Evolutionary conservation across 2,329 filamentous ascomycete genomes (phyloP).

Genomic region (Cladosporium austrohemisphaericum): DNA sequence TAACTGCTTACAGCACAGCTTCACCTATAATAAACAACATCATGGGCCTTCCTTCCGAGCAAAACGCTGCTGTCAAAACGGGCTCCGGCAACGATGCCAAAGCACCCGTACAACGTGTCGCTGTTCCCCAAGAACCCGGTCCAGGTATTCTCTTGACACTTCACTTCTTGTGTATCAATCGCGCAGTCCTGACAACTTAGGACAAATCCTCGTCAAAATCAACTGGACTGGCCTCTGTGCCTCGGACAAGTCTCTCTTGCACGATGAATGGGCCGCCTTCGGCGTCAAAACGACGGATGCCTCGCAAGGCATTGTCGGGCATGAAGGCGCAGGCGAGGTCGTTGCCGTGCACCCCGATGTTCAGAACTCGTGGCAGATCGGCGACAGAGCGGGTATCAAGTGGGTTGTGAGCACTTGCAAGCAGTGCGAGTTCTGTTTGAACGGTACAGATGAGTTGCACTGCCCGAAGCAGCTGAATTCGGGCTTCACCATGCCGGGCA

Average conservation of each 20-base stretch:
- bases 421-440: slow-evolving; percentile 32
- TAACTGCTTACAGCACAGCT: too few relatives aligned
- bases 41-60: slow-evolving; percentile 33
- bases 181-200: slow-evolving; percentile 1
- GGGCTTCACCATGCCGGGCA: slow-evolving; percentile 38
- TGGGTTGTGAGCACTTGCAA: slow-evolving; percentile 29
- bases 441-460: slow-evolving; percentile 36
- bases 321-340: slow-evolving; percentile 31
- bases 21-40: not conserved
- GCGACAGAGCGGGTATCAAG: slow-evolving; percentile 34
- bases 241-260: slow-evolving; percentile 35
- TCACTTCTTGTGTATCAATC: not conserved
- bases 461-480: slow-evolving; percentile 36
- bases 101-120: slow-evolving; percentile 31
- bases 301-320: slow-evolving; percentile 29
- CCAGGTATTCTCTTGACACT: slow-evolving; percentile 19
- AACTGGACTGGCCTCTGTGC: slow-evolving; percentile 34
- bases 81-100: slow-evolving; percentile 30
- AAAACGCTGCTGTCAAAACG: slow-evolving; percentile 36
- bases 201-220: slow-evolving; percentile 36
- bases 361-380: slow-evolving; percentile 26
- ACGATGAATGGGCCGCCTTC: slow-evolving; percentile 35
- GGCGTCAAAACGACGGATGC: slow-evolving; percentile 30
- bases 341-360: slow-evolving; percentile 27
- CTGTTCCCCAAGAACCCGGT: slow-evolving; percentile 29